A percentile compares a stretch with the other conserved stretches of the same genome.
phyloP scores from a whole-genome alignment of 1,139 yeast genomes.

The Saccharomyces hybrid region DNA sequence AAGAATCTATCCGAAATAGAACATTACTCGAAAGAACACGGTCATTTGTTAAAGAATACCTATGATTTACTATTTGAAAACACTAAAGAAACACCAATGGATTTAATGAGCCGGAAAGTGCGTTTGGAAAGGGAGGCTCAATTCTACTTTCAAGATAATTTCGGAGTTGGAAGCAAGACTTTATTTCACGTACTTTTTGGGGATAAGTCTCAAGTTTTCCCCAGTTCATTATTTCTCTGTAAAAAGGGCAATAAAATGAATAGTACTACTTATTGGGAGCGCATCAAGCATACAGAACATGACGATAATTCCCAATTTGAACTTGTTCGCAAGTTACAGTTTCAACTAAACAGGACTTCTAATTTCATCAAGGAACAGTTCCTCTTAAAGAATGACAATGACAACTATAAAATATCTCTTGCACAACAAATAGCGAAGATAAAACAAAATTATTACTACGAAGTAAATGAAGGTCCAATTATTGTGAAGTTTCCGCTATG shows the following conservation, averaged over 20 bases:
- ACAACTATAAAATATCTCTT: constrained; percentile 6
- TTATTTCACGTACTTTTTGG: constrained; percentile 77
- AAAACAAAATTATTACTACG: constrained; percentile 30
- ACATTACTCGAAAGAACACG: neutral
- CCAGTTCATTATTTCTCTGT: constrained; percentile 20
- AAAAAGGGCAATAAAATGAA: constrained; percentile 16
- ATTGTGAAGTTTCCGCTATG: constrained; percentile 47
- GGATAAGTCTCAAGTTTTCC: constrained; percentile 49
- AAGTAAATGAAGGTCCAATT: constrained; percentile 28
- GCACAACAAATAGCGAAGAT: constrained; percentile 39
- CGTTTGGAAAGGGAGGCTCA: constrained; percentile 27
- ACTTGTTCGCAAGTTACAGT: constrained; percentile 24
- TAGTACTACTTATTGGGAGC: constrained; percentile 16
- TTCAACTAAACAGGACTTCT: constrained; percentile 24
- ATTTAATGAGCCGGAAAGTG: constrained; percentile 16
- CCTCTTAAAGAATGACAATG: constrained; percentile 3
- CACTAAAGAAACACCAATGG: constrained; percentile 13
- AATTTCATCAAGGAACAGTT: constrained; percentile 16
- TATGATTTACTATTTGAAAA: constrained; percentile 12
- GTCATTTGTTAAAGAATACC: neutral
- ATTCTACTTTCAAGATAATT: constrained; percentile 32
- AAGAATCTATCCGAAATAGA: constrained; percentile 2
- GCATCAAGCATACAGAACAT: constrained; percentile 5
- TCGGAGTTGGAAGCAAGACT: constrained; percentile 67
- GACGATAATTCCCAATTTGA: constrained; percentile 9